These are phyloP conservation scores for Spiromastix sp. DNA, from an alignment of 2,329 filamentous ascomycete genomes.

Conservation along the genomic window DNA sequence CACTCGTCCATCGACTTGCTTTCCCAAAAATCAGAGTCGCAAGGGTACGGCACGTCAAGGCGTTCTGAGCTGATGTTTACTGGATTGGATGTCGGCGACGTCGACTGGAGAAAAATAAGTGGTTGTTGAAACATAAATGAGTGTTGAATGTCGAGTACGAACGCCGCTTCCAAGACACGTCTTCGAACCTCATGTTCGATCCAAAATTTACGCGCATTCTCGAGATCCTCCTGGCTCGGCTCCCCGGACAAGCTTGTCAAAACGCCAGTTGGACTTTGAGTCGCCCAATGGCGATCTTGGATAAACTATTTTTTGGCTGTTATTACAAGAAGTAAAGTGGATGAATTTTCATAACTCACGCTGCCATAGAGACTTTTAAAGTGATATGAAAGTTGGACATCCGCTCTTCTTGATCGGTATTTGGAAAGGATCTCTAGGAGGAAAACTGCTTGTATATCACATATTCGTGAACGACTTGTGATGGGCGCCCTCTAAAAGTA, in stretches of 20 bases:
- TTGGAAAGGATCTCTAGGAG: slow-evolving; percentile 24
- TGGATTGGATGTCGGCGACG: slow-evolving; percentile 4
- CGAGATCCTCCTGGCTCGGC: slow-evolving; percentile 16
- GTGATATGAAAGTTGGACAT: slow-evolving; percentile 23
- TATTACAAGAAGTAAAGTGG: not conserved
- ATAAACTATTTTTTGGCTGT: slow-evolving; percentile 14
- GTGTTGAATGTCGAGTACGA: slow-evolving; percentile 24
- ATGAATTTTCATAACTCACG: slow-evolving; percentile 13
- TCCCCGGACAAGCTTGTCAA: slow-evolving; percentile 18
- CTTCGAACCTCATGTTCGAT: slow-evolving; percentile 24
- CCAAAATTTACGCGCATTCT: slow-evolving; percentile 24
- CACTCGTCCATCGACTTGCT: slow-evolving; percentile 18
- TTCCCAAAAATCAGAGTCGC: slow-evolving; percentile 23
- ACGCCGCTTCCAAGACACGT: slow-evolving; percentile 24
- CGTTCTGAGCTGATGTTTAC: slow-evolving; percentile 9
- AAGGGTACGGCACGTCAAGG: slow-evolving; percentile 21
- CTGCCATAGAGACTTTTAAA: slow-evolving; percentile 25
- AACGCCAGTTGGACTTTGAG: slow-evolving; percentile 21
- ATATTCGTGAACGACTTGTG: slow-evolving; percentile 22
- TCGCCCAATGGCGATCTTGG: slow-evolving; percentile 19
- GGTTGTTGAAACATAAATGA: slow-evolving; percentile 22
- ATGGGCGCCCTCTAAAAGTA: slow-evolving; percentile 18
- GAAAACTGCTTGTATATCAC: slow-evolving; percentile 27
- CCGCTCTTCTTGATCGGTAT: slow-evolving; percentile 21
- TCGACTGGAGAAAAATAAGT: slow-evolving; percentile 18